Base-by-base conservation (phyloP, 768 basidiomycete genomes). In the Boletus insuetus region DNA sequence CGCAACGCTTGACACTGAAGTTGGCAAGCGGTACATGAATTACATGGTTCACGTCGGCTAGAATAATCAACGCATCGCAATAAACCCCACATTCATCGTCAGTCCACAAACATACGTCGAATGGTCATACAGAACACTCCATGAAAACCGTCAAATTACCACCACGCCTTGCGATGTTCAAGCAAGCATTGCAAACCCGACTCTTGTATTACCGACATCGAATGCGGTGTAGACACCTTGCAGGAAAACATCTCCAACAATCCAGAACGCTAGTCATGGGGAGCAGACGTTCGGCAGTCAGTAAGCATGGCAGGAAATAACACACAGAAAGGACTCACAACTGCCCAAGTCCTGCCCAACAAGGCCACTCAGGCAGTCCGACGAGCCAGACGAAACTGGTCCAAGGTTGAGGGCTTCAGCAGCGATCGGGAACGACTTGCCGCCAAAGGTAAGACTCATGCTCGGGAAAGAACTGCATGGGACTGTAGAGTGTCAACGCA, bases 161-260 rank as follows among this genome's bases (percentile, higher is more conserved):
- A 29, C 26, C 26, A 29, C 26, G 26, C 26, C 8, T 29, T 29
- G 26, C 11, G 32, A 34, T 31, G 6, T n/a, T 54, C 54, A 64
- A 31, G 51, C 58, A 8, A 60, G 58, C 5, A 20, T 13, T 10
- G 75, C 76, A 50, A 78, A 76, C 20, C 75, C 74, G 11, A 77
- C 75, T 24, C 51, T 63, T 1, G 39, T 58, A 34, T 73, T 71
- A 1, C 66, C 69, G 24, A 74, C 58, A 49, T 78, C 74, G 58
- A 79, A 79, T 3, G 59, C 58, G 13, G 76, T 74, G 54, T 77
- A 82, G 31, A 76, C 74, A n/a, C 70, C 70, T 48, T 64, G 66
- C 48, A 80, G 63, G 74, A 80, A 78, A 26, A 72, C 66, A 17
- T 72, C 71, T 3, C 73, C 72, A 8, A 73, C 26, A 24, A 72